Base-by-base conservation (phyloP, 164 flowering plant species). In the grape (Vitis vinifera) region DNA sequence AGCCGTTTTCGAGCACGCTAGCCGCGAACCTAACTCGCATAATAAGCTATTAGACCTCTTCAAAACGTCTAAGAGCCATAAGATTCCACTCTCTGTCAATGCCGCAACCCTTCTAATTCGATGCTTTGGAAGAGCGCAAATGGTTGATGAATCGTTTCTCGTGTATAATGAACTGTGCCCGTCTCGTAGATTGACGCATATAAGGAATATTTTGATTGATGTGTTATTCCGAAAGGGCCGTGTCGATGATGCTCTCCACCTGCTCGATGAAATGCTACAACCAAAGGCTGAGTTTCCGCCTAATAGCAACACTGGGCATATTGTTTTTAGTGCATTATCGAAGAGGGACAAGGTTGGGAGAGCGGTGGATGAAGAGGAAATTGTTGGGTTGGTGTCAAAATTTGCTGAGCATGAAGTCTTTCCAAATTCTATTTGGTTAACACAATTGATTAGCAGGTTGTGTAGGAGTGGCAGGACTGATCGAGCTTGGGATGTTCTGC, bases 201-300 rank as follows among this genome's bases (percentile, higher is more conserved):
- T 89, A 23, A 69, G 81, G 51, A 91, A 94, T 67, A 63, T 68
- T 17, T 66, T 84, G 23, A 61, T 88, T 15, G 77, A 63, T 15
- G 68, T 53, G 30, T 51, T 89, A 29, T 30, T 88, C 51, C 76
- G 65, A 47, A 57, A 30, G 13, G 83, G 79, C 0, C 67, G 76
- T 2, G 44, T 76, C 8, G 70, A 71, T 9, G 81, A 81, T 73
- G 95, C 90, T 0, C 58, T 68, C n/a, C 59, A 69, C 3, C 27
- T 90, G 81, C 82, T 89, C 76, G 86, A 84, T 44, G 83, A 83
- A 79, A 89, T 94, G 96, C 83, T 89, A 68, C 59, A 78, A 27
- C 63, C 75, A 16, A 63, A 75, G 67, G 62, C 67, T 0, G 63
- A 56, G 10, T 77, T 59, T 52, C 74, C 60, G 3, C 90, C 92